phyloP scores from a whole-genome alignment of 139 green algal species.

The Desmodesmus armatus region DNA sequence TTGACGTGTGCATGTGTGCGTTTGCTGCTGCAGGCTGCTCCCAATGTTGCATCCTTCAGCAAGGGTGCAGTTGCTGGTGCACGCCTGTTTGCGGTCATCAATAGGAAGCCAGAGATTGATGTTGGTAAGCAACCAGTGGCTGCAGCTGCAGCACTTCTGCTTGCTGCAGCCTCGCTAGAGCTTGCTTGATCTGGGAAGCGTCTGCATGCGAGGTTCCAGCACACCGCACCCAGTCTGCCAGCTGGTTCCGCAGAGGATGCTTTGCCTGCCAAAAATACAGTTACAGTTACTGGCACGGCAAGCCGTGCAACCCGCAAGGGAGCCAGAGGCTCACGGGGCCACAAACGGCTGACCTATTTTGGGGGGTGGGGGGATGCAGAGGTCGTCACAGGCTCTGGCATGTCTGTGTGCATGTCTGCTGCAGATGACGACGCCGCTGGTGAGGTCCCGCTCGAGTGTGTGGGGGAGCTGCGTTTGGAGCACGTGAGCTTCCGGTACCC shows the following conservation, averaged over 20 bases:
- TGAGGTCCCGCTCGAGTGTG: background rate
- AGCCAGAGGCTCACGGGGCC: no score
- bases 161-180: background rate
- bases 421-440: background rate
- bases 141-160: background rate
- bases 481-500: conserved; percentile 49
- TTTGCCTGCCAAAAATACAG: no score
- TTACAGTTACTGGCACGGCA: no score
- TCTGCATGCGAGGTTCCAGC: no score
- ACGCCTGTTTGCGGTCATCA: conserved; percentile 79
- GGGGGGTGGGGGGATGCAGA: no score
- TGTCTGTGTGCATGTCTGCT: no score
- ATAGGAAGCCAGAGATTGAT: conserved; percentile 69
- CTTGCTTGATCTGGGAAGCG: conserved; percentile 25
- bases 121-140: conserved; percentile 26
- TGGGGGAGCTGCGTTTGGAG: conserved; percentile 70
- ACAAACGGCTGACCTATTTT: no score
- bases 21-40: conserved; percentile 57
- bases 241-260: no score
- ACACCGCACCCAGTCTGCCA: no score
- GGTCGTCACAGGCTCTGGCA: no score
- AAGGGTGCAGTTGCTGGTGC: conserved; percentile 64
- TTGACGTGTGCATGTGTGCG: no score
- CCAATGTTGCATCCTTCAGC: conserved; percentile 59
- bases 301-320: no score